Evolutionary conservation across 1,139 yeast genomes (phyloP).

Genomic region (Candida sp.): DNA sequence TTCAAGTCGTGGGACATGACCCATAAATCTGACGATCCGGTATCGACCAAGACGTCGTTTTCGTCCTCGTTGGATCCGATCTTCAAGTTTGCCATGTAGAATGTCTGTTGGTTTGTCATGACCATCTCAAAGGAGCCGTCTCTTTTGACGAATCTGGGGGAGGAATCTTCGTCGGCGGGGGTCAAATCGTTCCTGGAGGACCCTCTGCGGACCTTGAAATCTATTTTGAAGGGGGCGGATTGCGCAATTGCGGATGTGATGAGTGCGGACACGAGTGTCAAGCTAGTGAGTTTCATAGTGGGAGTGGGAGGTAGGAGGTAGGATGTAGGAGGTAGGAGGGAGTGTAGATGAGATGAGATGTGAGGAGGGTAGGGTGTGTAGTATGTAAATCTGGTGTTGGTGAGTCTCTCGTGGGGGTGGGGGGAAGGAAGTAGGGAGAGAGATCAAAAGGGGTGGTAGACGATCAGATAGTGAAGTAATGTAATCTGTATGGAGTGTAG

Average conservation of each 20-base stretch:
- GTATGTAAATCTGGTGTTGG: too few species aligned
- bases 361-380: too few species aligned
- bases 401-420: too few species aligned
- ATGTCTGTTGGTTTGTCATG: constrained; percentile 47
- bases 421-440: too few species aligned
- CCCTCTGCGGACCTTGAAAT: constrained; percentile 33
- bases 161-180: constrained; percentile 13
- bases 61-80: constrained; percentile 37
- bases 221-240: constrained; percentile 19
- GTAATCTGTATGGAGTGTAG: too few species aligned
- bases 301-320: too few species aligned
- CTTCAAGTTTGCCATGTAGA: constrained; percentile 48
- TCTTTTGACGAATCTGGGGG: constrained; percentile 31
- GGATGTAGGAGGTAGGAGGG: too few species aligned
- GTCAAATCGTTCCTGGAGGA: constrained; percentile 20
- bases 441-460: too few species aligned
- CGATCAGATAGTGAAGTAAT: too few species aligned
- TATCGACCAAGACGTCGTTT: constrained; percentile 42
- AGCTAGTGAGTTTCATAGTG: neutral
- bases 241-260: constrained; percentile 1
- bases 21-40: constrained; percentile 55
- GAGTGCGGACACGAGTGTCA: neutral
- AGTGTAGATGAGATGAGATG: too few species aligned
- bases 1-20: constrained; percentile 37
- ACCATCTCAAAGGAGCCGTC: constrained; percentile 42